Evolutionary conservation across 2,329 filamentous ascomycete genomes (phyloP), one percentile per base, ranked within the genome.

Genomic region (Rutstroemia sp.): DNA sequence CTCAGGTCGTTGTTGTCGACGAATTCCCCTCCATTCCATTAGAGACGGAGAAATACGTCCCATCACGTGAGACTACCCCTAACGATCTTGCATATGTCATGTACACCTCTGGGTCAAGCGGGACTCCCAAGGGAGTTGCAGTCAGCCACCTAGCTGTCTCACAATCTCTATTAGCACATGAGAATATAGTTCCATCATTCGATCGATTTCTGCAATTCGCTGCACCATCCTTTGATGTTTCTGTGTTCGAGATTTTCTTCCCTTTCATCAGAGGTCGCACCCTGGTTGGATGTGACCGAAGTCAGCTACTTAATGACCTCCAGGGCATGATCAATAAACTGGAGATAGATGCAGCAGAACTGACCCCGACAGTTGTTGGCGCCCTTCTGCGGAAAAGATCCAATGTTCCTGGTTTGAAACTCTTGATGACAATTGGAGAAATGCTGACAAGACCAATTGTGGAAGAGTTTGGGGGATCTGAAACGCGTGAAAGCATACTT

Each of bases 201-300:
- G 76, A 76, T 16, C 81, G 90, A 47, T 96, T 96, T 69, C 78
- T 96, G 0, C 92, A 96, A 69, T 96, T 96, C 69, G 92, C 92
- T 4, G 87, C 90, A 3, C 89, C 92, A 0, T 96, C 91, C 0
- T 96, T 96, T 68, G 92, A 96, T 70, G 92, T 96, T 7, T 95
- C 89, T 0, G 86, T 96, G 5, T 96, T 96, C 68, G 92, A 96
- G 68, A 92, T 95, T 6, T 96, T 96, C 76, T 96, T 96, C 62
- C 88, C 92, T 0, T 74, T 92, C 16, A 86, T 84, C 60, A 78
- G 89, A 57, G 87, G 87, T 2, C 75, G 75, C 21, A 95, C 89
- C 0, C 73, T 96, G 2, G 81, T 92, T 48, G 81, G 82, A 55
- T 89, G 86, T 62, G 79, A 83, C 56, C 81, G 91, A 27, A 75